Evolutionary conservation across 495 filamentous ascomycete species (phyloP).

Genomic region (Immersiella caudata): DNA sequence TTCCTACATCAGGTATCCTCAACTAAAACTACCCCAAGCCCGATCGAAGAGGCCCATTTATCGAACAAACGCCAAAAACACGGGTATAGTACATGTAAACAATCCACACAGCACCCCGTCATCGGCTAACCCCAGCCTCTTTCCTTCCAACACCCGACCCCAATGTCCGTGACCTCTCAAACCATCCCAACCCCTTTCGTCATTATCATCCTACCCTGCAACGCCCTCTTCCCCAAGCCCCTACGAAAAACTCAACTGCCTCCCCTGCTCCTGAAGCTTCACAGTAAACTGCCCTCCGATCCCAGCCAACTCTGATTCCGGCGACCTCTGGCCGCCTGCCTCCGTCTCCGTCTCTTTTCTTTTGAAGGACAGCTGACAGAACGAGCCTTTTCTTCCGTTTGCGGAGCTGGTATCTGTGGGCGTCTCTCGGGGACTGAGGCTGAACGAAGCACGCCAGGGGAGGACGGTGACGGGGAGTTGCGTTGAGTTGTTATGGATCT

Average conservation of each 20-base stretch:
- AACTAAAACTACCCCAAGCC: no score
- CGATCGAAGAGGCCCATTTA: no score
- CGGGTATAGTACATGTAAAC: no score
- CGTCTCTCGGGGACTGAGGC: not conserved
- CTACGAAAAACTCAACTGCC: conserved; percentile 12
- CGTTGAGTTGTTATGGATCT: not conserved
- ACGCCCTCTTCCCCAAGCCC: not conserved
- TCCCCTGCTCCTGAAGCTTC: not conserved
- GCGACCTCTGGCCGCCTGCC: not conserved
- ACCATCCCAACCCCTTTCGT: no score
- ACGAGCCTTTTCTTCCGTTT: conserved; percentile 22
- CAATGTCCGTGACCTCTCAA: no score
- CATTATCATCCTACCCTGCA: not conserved
- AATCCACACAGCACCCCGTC: no score
- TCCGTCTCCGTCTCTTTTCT: not conserved
- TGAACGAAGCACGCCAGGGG: conserved; percentile 21
- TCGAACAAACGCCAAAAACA: no score
- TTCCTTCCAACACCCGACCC: no score
- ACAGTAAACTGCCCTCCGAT: conserved; percentile 27
- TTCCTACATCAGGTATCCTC: no score
- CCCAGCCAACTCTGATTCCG: conserved; percentile 19
- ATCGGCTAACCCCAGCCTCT: no score
- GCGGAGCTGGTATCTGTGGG: conserved; percentile 4
- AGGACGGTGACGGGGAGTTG: not conserved
- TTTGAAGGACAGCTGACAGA: not conserved